A percentile compares a stretch with the other conserved stretches of the same genome.
These are phyloP conservation scores for Pythium phragmiticola DNA, from an alignment of 352 stramenopile genomes.

Conservation along the genomic window DNA sequence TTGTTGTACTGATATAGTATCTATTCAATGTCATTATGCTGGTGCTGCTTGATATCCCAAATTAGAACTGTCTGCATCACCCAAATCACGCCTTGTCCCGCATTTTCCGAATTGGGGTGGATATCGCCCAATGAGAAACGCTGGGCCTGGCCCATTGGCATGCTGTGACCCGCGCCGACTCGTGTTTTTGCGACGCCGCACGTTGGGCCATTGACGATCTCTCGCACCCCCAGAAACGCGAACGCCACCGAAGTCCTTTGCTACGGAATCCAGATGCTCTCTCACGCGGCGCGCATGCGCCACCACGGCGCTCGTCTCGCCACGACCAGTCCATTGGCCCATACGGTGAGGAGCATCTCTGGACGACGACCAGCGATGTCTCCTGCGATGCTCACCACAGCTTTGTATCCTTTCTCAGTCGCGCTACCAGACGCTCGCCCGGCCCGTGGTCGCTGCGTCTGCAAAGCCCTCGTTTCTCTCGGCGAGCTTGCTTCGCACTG, in stretches of 20 bases:
- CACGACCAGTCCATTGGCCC: conserved; percentile 2
- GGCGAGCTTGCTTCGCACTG: conserved; percentile 34
- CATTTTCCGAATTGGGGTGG: not conserved
- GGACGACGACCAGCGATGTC: not conserved
- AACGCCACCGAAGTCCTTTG: conserved; percentile 1
- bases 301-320: conserved; percentile 21
- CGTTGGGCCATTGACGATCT: conserved; percentile 27
- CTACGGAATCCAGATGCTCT: conserved; percentile 32
- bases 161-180: conserved; percentile 1
- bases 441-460: conserved; percentile 28
- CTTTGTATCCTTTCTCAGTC: conserved; percentile 24
- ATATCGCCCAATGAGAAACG: not conserved
- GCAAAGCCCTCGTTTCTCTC: conserved; percentile 35
- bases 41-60: too few relatives aligned
- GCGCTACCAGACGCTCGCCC: conserved; percentile 63
- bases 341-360: not conserved
- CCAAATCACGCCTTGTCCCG: not conserved
- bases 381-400: not conserved
- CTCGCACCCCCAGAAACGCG: not conserved
- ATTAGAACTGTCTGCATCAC: too few relatives aligned
- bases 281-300: conserved; percentile 34
- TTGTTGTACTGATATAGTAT: too few relatives aligned
- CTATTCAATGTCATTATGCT: too few relatives aligned
- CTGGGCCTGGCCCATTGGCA: not conserved
- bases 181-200: conserved; percentile 39